A percentile compares a stretch with the other conserved stretches of the same genome.
Conservation (phyloP, 73 alveolate genomes). For the Diophrys sp. region DNA sequence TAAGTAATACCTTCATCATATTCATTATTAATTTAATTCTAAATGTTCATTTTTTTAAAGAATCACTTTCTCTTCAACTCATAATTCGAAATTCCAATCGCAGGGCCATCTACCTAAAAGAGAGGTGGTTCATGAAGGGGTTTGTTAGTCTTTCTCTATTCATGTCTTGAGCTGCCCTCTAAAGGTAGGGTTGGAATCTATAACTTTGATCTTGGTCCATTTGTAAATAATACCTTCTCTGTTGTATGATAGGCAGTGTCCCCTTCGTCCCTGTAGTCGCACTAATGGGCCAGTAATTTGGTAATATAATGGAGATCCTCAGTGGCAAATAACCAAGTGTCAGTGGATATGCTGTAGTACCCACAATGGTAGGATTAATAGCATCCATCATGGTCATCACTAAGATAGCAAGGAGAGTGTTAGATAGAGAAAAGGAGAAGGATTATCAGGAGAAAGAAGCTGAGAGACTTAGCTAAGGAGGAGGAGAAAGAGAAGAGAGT, state of each 20-base stretch:
- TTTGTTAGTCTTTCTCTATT: no score
- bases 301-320: neutral
- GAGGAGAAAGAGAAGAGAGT: neutral
- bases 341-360: neutral
- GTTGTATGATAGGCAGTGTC: neutral
- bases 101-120: no score
- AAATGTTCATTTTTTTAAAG: no score
- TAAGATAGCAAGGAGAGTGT: neutral
- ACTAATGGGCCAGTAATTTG: neutral
- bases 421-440: constrained; percentile 4
- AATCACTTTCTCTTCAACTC: no score
- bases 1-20: neutral
- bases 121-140: no score
- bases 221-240: neutral
- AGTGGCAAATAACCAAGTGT: neutral
- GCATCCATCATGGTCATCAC: neutral
- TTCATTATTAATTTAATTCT: no score
- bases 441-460: neutral
- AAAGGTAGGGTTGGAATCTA: no score
- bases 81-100: no score
- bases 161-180: no score
- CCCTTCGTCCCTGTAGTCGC: neutral
- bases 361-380: neutral
- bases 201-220: no score
- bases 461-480: no score